phyloP scores from a whole-genome alignment of 1,284 basidiomycete species.

The Trichosporon ovoides region DNA sequence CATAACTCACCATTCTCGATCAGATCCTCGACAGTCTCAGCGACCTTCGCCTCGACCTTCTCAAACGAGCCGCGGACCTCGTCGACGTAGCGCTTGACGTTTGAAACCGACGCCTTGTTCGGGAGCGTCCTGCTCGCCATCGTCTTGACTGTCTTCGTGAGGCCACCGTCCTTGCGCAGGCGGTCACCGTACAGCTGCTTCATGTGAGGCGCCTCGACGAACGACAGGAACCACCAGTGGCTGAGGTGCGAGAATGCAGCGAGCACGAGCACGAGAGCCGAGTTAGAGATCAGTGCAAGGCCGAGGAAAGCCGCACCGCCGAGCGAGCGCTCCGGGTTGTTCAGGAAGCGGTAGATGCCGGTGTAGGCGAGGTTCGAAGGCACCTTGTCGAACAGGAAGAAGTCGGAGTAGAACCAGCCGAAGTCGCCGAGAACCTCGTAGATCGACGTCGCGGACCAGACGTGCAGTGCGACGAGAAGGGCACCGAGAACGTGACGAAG shows the following conservation, averaged over 20 bases:
- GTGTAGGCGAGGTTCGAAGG: slow-evolving; percentile 88
- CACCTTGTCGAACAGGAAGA: slow-evolving; percentile 87
- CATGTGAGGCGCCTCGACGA: slow-evolving; percentile 95
- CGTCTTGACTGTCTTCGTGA: slow-evolving; percentile 91
- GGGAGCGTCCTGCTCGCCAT: slow-evolving; percentile 72
- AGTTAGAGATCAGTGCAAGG: slow-evolving; percentile 80
- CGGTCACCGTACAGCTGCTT: slow-evolving; percentile 87
- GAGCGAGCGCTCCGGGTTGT: slow-evolving; percentile 90
- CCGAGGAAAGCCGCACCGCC: slow-evolving; percentile 94
- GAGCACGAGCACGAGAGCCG: slow-evolving; percentile 75
- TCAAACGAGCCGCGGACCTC: slow-evolving; percentile 91
- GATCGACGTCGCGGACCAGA: slow-evolving; percentile 85
- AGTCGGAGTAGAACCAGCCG: slow-evolving; percentile 97
- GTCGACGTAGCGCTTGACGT: slow-evolving; percentile 70
- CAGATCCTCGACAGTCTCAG: slow-evolving; percentile 85
- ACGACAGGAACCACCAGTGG: slow-evolving; percentile 86
- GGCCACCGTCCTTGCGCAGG: slow-evolving; percentile 87
- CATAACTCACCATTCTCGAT: slow-evolving; percentile 68
- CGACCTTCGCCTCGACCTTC: slow-evolving; percentile 88
- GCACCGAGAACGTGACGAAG: slow-evolving; percentile 79
- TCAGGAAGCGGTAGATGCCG: slow-evolving; percentile 92
- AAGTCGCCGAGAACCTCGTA: slow-evolving; percentile 91
- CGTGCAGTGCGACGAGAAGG: slow-evolving; percentile 78
- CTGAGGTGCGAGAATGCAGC: slow-evolving; percentile 77
- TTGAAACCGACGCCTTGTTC: slow-evolving; percentile 56